These are phyloP conservation scores for Fusarium zealandicum DNA, from an alignment of 2,329 filamentous ascomycete species.

Conservation along the genomic window DNA sequence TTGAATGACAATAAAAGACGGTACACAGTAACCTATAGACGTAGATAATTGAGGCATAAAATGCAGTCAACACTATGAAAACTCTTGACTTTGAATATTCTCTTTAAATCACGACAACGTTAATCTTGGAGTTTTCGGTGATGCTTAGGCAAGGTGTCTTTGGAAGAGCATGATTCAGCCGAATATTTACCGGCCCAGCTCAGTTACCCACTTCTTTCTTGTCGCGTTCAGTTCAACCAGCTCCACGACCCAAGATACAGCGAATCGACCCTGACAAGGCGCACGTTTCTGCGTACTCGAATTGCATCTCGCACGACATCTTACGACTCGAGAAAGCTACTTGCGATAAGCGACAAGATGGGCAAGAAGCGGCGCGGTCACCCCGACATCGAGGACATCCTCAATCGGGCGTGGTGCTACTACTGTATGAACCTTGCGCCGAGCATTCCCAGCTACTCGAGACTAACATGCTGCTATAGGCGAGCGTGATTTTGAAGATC, in stretches of 20 bases:
- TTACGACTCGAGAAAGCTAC: neutral
- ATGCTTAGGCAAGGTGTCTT: neutral
- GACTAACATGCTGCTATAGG: slow-evolving; percentile 51
- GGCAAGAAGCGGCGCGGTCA: slow-evolving; percentile 90
- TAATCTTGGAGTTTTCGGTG: neutral
- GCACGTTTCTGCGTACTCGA: slow-evolving; percentile 21
- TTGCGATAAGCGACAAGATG: slow-evolving; percentile 56
- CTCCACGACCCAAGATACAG: slow-evolving; percentile 34
- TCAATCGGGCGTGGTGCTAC: slow-evolving; percentile 93
- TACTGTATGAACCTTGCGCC: slow-evolving; percentile 69
- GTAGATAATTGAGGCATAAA: slow-evolving; percentile 23
- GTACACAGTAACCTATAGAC: slow-evolving; percentile 26
- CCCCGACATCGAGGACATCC: slow-evolving; percentile 86
- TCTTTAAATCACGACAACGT: too few species aligned
- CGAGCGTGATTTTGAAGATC: slow-evolving; percentile 96
- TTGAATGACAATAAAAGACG: slow-evolving; percentile 6
- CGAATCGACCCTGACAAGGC: slow-evolving; percentile 23
- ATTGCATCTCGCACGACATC: slow-evolving; percentile 19
- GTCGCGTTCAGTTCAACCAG: slow-evolving; percentile 36
- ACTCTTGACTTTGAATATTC: neutral
- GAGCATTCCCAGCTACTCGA: slow-evolving; percentile 13
- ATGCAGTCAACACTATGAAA: neutral
- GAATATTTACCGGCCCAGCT: slow-evolving; percentile 40
- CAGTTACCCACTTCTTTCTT: slow-evolving; percentile 39
- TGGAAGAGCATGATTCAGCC: slow-evolving; percentile 24